Evolutionary conservation across 495 filamentous ascomycete species (phyloP), one percentile per base, ranked within the genome.

Genomic region (Penicillium tannophilum): DNA sequence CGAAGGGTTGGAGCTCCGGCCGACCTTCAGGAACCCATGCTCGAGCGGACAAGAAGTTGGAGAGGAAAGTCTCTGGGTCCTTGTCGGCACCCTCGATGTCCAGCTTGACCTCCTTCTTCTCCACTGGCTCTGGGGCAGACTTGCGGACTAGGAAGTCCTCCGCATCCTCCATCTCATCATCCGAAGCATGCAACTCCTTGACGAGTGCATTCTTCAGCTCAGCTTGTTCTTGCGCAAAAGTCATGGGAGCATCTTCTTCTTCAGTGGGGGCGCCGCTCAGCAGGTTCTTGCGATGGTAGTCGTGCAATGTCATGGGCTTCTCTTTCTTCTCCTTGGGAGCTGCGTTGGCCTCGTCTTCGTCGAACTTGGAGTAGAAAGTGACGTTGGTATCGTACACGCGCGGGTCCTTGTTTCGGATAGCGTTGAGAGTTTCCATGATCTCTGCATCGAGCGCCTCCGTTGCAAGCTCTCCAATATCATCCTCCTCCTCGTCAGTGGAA

Each of bases 271-370:
- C 79, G 42, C 82, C 88, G 24, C 81, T 83, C 45, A 98, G 66
- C 10, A 97, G 79, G 56, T 93, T 93, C 70, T 90, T 84, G 46
- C 91, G 85, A 63, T 98, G 94, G 69, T 97, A 98, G 69, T 98
- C 91, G 60, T 81, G 84, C 52, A 98, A 79, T 55, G 86, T 91
- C 79, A 98, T 88, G 7, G 93, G 85, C 76, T 93, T 96, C 56
- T 92, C 84, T 63, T 88, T 84, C 72, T 86, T 87, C 61, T 76
- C 75, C 14, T 68, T 66, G 17, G 46, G 56, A 7, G 58, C 33
- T 23, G 63, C 24, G 56, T 65, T 39, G 6, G 63, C 63, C 46
- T 49, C 46, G n/a, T 75, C 72, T 23, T 80, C 74, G 12, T 91
- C 87, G 35, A 86, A 73, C 31, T 86, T 76, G 24, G 74, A 73